Conservation (phyloP, 352 stramenopile genomes). For the Saprolegnia diclina region DNA sequence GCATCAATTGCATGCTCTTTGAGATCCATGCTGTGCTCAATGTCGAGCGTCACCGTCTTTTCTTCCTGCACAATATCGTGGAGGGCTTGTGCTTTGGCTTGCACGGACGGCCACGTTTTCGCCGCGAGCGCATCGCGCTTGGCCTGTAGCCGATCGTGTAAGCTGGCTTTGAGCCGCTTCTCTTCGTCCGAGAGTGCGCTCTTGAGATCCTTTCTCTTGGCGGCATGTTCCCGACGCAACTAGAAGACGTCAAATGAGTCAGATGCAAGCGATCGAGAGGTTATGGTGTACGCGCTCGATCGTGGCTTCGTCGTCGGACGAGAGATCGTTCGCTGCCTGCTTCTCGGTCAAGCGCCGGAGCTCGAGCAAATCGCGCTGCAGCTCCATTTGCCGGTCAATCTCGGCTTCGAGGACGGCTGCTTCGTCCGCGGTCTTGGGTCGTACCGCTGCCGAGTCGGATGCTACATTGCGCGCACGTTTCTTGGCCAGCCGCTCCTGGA, state of each 20-base stretch:
- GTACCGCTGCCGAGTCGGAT: not conserved
- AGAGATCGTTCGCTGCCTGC: not conserved
- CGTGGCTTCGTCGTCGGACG: conserved; percentile 6
- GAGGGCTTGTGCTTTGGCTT: conserved; percentile 5
- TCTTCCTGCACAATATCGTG: conserved; percentile 10
- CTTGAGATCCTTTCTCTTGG: not conserved
- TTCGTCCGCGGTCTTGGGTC: not conserved
- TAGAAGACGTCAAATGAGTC: not conserved
- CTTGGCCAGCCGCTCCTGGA: conserved; percentile 23
- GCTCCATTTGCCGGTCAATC: not conserved
- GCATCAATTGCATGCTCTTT: not conserved
- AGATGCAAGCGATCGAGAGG: not conserved
- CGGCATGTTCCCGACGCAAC: not conserved
- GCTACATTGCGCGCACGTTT: not conserved
- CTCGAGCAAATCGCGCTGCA: not conserved
- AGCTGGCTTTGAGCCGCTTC: not conserved
- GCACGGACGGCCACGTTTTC: not conserved
- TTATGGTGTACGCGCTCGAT: not conserved
- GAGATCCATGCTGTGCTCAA: conserved; percentile 18
- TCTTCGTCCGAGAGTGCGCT: conserved; percentile 16
- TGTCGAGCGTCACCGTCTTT: not conserved
- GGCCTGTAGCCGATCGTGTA: conserved; percentile 11
- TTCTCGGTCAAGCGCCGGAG: not conserved
- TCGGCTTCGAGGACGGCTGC: conserved; percentile 10
- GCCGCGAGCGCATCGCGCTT: conserved; percentile 13